Conservation (phyloP, 305 asterid genomes). For the Andrographis paniculata region DNA sequence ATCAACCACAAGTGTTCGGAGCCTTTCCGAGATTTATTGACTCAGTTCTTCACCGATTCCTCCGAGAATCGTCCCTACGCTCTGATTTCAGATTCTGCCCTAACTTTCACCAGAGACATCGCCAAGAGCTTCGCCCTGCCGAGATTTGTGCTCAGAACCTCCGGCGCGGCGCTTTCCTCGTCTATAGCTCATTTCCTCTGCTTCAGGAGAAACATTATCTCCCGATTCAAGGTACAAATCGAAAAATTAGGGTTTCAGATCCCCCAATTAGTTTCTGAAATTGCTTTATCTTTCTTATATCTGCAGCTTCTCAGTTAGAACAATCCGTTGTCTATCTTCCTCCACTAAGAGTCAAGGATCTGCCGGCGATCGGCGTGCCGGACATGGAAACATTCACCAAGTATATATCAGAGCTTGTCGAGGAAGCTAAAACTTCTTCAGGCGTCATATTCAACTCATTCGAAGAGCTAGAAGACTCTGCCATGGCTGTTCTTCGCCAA, state of each 20-base stretch:
- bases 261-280: too few species aligned
- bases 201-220: slow-evolving; percentile 11
- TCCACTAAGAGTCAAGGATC: not conserved
- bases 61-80: slow-evolving; percentile 2
- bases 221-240: slow-evolving; percentile 5
- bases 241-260: not conserved
- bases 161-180: slow-evolving; percentile 13
- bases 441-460: slow-evolving; percentile 6
- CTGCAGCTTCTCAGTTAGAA: not conserved
- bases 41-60: not conserved
- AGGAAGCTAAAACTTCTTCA: not conserved
- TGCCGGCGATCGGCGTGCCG: not conserved
- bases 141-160: slow-evolving; percentile 20
- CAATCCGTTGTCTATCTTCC: not conserved
- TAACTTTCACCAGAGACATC: slow-evolving; percentile 13
- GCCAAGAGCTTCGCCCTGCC: slow-evolving; percentile 15
- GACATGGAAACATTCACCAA: not conserved
- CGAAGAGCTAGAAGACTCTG: not conserved
- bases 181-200: not conserved
- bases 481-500: not conserved
- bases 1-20: slow-evolving; percentile 12
- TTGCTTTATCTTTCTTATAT: not conserved
- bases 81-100: slow-evolving; percentile 18
- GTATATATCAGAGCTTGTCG: not conserved
- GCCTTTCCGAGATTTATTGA: slow-evolving; percentile 16